Base-by-base conservation (phyloP, 257 asterid species). In the Fraxinus excelsior region DNA sequence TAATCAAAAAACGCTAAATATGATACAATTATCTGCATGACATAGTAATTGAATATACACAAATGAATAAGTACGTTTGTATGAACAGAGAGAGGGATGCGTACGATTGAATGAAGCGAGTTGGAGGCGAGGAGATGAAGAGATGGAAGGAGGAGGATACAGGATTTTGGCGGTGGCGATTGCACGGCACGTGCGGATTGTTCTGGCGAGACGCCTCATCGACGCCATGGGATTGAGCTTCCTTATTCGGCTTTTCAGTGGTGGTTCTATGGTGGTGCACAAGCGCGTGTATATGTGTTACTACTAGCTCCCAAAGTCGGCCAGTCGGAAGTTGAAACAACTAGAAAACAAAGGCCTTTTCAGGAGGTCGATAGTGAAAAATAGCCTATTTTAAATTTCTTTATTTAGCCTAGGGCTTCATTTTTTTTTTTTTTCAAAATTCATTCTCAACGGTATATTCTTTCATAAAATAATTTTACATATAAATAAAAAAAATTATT, bases 161-260 rank as follows among this genome's bases (percentile, higher is more conserved):
- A 84, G 84, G 91, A 85, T 86, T 89, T 77, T 78, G 76, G 82
- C 83, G 74, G 82, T 58, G 73, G 78, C 72, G 78, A 82, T 37
- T 32, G 86, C 74, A 34, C 91, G 97, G 76, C 62, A 67, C 40
- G 84, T 31, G 76, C 80, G 81, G 67, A 87, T 76, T 7, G 85
- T 40, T 69, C 80, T 84, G 1, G 84, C 84, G 64, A 92, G 88
- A 44, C 89, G 96, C 85, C 82, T 78, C 77, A 85, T 74, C 23
- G 88, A 85, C 77, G 90, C 86, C 93, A 88, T 90, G 18, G 35
- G 26, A 62, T 62, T 21, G 14, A 58, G 29, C 74, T 32, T 40
- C 68, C 73, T 44, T n/a, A 6, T 51, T 21, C 38, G 49, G 49
- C 25, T n/a, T 53, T 56, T 2, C 77, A 70, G 78, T 72, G 74